Evolutionary conservation across 2,329 filamentous ascomycete genomes (phyloP), one percentile per base, ranked within the genome.

Genomic region (Fusarium sp.): DNA sequence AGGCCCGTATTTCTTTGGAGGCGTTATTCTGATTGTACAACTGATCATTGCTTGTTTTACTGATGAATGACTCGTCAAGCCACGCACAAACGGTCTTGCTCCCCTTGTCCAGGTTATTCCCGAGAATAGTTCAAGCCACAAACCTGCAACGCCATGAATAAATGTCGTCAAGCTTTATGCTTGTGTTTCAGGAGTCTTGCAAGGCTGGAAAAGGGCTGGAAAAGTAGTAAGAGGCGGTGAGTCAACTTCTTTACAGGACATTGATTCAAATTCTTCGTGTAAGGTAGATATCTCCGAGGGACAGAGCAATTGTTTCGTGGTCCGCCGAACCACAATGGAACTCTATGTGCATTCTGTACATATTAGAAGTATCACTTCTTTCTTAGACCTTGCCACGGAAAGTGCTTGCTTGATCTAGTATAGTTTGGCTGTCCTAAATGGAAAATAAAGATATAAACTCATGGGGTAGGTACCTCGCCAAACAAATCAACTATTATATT

Each of bases 51-150:
- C 17, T 35, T 52, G 33, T 52, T 47, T 47, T 20, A 15, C 39
- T 26, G 12, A 38, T 17, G 31, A 66, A 71, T 72, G 70, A 73
- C 70, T 73, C 71, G 70, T 59, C 36, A 69, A 67, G 66, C 51
- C 66, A 70, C 51, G 13, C 35, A 36, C 52, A 26, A 61, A 72
- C 54, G 39, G 54, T 39, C 28, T 15, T 17, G 28, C 36, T 35
- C 47, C 33, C 28, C 39, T 44, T 45, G 11, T 28, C 33, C 59
- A 42, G 24, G 45, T 42, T 52, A 72, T 59, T 61, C 17, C 54
- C 54, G 45, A 42, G 7, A 17, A 44, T 66, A 39, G 41, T 64
- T 22, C 41, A 20, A 68, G 47, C 39, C 42, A 56, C 36, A 22
- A 31, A 17, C 24, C 14, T 55, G 31, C 38, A 58, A 38, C 35